These are phyloP conservation scores for Mycena epipterygia DNA, from an alignment of 768 basidiomycete genomes.

Conservation along the genomic window DNA sequence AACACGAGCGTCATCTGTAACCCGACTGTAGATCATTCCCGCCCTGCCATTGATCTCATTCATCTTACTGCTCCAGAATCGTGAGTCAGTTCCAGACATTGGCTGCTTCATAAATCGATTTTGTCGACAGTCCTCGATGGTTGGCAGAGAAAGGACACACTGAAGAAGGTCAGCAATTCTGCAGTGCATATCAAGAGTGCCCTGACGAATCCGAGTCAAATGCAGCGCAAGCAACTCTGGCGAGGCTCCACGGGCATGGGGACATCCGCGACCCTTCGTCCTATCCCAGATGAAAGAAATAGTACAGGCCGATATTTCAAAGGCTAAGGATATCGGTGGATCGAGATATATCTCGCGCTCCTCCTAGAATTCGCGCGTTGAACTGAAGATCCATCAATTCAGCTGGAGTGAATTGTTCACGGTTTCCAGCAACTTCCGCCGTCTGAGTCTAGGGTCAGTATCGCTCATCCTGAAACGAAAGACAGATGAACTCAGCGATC, in stretches of 20 bases:
- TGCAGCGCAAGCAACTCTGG: constrained; percentile 55
- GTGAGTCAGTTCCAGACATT: constrained; percentile 41
- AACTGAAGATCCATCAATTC: not conserved
- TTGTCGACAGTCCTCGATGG: constrained; percentile 57
- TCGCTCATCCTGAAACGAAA: constrained; percentile 8
- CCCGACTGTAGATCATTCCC: constrained; percentile 51
- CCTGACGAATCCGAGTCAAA: not conserved
- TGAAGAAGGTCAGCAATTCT: constrained; percentile 53
- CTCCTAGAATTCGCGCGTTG: constrained; percentile 3
- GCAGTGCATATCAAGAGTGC: not conserved
- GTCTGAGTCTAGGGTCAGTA: constrained; percentile 57
- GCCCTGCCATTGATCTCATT: constrained; percentile 65
- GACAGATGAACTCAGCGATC: constrained; percentile 30
- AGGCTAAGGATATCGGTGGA: constrained; percentile 53
- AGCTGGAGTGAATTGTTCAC: constrained; percentile 58
- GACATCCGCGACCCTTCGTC: constrained; percentile 61
- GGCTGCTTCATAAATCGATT: not conserved
- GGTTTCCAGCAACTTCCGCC: constrained; percentile 60
- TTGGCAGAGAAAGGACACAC: constrained; percentile 65
- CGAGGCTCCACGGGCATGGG: constrained; percentile 66
- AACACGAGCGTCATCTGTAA: not conserved
- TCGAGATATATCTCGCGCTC: constrained; percentile 47
- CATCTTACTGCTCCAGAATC: constrained; percentile 67
- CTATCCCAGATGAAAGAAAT: constrained; percentile 61
- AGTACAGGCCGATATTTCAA: constrained; percentile 52